These are phyloP conservation scores for Tetraselmis chui DNA, from an alignment of 139 green algal genomes.

Conservation along the genomic window DNA sequence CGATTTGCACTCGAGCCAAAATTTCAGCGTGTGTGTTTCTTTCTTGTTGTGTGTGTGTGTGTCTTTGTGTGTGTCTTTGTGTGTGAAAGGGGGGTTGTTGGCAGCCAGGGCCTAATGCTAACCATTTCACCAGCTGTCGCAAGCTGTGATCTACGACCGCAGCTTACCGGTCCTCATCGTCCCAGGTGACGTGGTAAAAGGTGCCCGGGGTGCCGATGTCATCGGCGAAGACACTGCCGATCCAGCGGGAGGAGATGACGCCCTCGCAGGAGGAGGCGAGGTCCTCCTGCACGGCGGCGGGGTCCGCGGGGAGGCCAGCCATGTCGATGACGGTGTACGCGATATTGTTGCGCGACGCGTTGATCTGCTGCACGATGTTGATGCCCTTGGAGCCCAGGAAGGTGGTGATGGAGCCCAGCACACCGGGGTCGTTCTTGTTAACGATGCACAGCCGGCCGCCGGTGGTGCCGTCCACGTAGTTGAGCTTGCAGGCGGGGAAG, in stretches of 20 bases:
- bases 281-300: constrained; percentile 25
- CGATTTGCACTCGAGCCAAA: too few relatives aligned
- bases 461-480: constrained; percentile 27
- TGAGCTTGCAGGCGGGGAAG: constrained; percentile 38
- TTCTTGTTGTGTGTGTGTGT: too few relatives aligned
- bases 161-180: constrained; percentile 13
- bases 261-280: constrained; percentile 22
- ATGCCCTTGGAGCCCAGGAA: constrained; percentile 28
- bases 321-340: constrained; percentile 51
- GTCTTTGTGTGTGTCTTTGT: too few relatives aligned
- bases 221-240: constrained; percentile 38
- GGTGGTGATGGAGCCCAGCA: constrained; percentile 49
- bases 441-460: constrained; percentile 41
- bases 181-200: constrained; percentile 39
- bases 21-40: too few relatives aligned
- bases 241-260: constrained; percentile 42
- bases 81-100: too few relatives aligned
- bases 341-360: constrained; percentile 38
- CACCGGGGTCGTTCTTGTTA: constrained; percentile 40
- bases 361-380: constrained; percentile 54
- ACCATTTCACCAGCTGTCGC: too few relatives aligned
- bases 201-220: constrained; percentile 39
- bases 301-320: constrained; percentile 24
- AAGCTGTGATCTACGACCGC: too few relatives aligned
- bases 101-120: too few relatives aligned